Percentiles rank a stretch among this genome's conserved stretches.
Evolutionary conservation across 306 rosid genomes (phyloP).

Genomic region (Cyamopsis tetragonoloba): DNA sequence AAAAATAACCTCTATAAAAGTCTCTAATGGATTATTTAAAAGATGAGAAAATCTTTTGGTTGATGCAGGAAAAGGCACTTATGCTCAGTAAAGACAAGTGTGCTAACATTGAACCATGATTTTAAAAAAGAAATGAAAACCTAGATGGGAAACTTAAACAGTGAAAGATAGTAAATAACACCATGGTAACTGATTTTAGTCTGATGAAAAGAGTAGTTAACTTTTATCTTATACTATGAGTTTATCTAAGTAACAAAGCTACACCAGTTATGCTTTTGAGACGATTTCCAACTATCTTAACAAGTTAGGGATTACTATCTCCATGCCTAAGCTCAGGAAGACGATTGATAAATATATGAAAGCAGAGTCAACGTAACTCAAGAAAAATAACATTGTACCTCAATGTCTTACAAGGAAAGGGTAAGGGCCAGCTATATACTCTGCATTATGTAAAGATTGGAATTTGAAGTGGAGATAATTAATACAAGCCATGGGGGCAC

Average conservation of each 20-base stretch:
- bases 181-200: not conserved
- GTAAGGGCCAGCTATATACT: not conserved
- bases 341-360: not conserved
- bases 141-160: not conserved
- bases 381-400: not conserved
- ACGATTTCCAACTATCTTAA: not conserved
- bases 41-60: not conserved
- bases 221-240: not conserved
- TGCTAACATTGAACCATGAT: not conserved
- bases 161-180: not conserved
- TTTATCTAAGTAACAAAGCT: not conserved
- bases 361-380: not conserved
- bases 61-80: not conserved
- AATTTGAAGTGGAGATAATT: not conserved
- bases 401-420: not conserved
- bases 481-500: constrained; percentile 2
- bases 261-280: not conserved
- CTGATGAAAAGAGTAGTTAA: not conserved
- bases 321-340: not conserved
- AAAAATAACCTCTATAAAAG: not conserved
- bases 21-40: not conserved
- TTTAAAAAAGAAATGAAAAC: not conserved
- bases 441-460: not conserved
- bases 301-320: not conserved
- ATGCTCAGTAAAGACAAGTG: not conserved